Evolutionary conservation across 768 basidiomycete species (phyloP).

Genomic region (Kwoniella sp.): DNA sequence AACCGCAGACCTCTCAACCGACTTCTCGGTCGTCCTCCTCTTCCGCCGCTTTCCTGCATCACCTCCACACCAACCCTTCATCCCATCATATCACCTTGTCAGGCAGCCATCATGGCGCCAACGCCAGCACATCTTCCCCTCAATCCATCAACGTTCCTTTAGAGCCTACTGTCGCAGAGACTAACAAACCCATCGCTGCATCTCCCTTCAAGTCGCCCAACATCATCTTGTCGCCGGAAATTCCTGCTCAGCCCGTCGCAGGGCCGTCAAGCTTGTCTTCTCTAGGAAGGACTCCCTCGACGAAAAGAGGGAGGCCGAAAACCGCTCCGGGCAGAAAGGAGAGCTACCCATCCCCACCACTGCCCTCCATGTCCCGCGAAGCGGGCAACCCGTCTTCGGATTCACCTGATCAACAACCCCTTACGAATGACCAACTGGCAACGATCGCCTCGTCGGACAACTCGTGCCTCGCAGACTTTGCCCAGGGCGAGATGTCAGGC

Average conservation of each 20-base stretch:
- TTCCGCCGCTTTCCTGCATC: conserved; percentile 51
- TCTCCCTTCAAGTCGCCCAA: neutral
- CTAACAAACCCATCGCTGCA: neutral
- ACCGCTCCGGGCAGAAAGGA: conserved; percentile 32
- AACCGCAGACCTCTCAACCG: neutral
- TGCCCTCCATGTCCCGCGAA: neutral
- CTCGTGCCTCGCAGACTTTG: conserved; percentile 22
- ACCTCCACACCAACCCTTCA: conserved; percentile 51
- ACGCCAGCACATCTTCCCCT: conserved; percentile 7
- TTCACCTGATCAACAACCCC: neutral
- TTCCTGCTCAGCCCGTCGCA: conserved; percentile 7
- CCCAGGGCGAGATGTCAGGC: conserved; percentile 14
- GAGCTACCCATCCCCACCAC: conserved; percentile 2
- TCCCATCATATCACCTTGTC: conserved; percentile 52
- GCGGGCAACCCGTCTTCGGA: neutral
- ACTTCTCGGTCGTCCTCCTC: conserved; percentile 13
- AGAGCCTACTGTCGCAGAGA: conserved; percentile 23
- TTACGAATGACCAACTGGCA: conserved; percentile 7
- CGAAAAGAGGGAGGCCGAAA: conserved; percentile 35
- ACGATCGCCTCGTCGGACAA: conserved; percentile 17
- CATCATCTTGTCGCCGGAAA: neutral
- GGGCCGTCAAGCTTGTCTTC: conserved; percentile 11
- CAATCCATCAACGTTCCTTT: conserved; percentile 19
- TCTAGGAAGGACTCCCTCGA: conserved; percentile 22
- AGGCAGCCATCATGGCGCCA: conserved; percentile 9